Base-by-base conservation (phyloP, 1,284 basidiomycete species). In the Melampsora occidentalis region DNA sequence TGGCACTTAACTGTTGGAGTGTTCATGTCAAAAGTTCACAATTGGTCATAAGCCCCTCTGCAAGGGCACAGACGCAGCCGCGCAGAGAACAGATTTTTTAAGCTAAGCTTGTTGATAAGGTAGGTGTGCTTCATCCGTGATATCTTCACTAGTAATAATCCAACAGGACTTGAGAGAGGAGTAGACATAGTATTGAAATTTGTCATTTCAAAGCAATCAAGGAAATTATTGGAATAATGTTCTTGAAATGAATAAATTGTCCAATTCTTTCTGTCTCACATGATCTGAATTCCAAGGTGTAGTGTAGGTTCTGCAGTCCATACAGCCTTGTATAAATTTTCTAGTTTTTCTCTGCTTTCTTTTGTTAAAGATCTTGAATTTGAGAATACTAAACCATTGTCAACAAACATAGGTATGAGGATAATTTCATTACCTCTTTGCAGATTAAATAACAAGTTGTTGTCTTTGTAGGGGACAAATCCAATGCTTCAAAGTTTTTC, bases 361-460 rank as follows among this genome's bases (percentile, higher is more conserved):
- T n/a, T n/a, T n/a, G n/a, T n/a, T n/a, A n/a, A n/a, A n/a, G n/a
- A n/a, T n/a, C 16, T 66, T 10, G 64, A 66, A 22, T 39, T 66
- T 31, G 25, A 66, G 39, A 66, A 66, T 66, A 66, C 5, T 1
- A 66, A 22, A 39, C 64, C 64, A 39, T 66, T 33, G 2, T 66
- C 35, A 16, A 66, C 22, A 22, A 31, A 33, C 64, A 66, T 66
- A 22, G 20, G 64, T 25, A 66, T 66, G 33, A 2, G 39, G 25
- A 66, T 42, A 5, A 33, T 31, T 9, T 42, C 2, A 22, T 28
- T 20, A 12, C 64, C 64, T 33, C 35, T 20, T 1, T 39, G 14
- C 2, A 33, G 28, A 33, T 2, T 33, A 33, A 3, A 66, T 9
- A 66, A 33, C 1, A 5, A 66, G 25, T 39, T 20, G 22, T 42